A percentile compares a stretch with the other conserved stretches of the same genome.
These are phyloP conservation scores for Rhizopogon sp. DNA, from an alignment of 768 basidiomycete genomes.

Conservation along the genomic window DNA sequence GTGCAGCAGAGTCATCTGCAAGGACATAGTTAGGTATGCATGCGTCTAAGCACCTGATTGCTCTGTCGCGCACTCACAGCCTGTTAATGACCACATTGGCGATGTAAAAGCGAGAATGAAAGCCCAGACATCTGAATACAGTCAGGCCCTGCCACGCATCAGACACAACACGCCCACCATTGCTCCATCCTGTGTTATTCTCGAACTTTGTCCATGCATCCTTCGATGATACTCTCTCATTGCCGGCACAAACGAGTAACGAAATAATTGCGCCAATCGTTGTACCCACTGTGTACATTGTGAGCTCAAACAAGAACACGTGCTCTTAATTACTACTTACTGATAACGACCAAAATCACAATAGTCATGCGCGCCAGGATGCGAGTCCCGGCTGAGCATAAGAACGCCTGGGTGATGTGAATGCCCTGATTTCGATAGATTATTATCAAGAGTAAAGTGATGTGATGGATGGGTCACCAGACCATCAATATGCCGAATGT, in stretches of 20 bases:
- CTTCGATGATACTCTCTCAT: slow-evolving; percentile 9
- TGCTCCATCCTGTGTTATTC: slow-evolving; percentile 20
- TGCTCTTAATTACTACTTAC: slow-evolving; percentile 3
- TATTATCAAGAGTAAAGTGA: background rate
- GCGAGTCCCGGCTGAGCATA: slow-evolving; percentile 18
- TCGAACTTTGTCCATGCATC: slow-evolving; percentile 20
- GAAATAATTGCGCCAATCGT: slow-evolving; percentile 12
- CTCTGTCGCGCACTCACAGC: slow-evolving; percentile 10
- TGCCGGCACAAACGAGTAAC: slow-evolving; percentile 13
- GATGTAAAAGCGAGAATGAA: slow-evolving; percentile 21
- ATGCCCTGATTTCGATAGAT: background rate
- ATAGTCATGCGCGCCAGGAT: slow-evolving; percentile 19
- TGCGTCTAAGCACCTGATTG: background rate
- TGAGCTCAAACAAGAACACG: background rate
- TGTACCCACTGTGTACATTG: slow-evolving; percentile 11
- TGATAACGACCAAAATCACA: slow-evolving; percentile 10
- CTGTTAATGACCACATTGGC: slow-evolving; percentile 21
- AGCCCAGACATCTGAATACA: slow-evolving; percentile 14
- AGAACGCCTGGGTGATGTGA: slow-evolving; percentile 12
- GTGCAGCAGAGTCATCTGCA: slow-evolving; percentile 43
- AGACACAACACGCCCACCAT: slow-evolving; percentile 5
- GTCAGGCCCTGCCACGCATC: background rate
- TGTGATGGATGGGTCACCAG: background rate
- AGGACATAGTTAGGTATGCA: background rate
- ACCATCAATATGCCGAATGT: slow-evolving; percentile 16